A percentile compares a stretch with the other conserved stretches of the same genome.
phyloP scores from a whole-genome alignment of 345 rosid species.

The Excoecaria cochinchinensis region DNA sequence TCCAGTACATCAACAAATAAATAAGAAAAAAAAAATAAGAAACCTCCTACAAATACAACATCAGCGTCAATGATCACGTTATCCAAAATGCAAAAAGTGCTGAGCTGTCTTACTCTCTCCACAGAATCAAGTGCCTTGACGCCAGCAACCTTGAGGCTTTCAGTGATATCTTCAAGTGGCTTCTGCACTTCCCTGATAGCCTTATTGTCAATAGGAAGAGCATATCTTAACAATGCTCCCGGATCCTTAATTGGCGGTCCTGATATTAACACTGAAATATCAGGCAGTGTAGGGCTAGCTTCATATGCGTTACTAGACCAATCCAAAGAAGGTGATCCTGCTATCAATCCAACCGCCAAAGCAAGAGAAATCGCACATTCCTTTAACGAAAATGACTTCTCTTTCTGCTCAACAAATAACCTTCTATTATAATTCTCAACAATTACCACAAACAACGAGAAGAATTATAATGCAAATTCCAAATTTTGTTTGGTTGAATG shows the following conservation, averaged over 20 bases:
- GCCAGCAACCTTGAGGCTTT: conserved; percentile 86
- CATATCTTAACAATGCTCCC: conserved; percentile 72
- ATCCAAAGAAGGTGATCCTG: conserved; percentile 53
- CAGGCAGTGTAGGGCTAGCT: conserved; percentile 55
- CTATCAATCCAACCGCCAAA: conserved; percentile 62
- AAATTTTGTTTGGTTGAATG: not conserved
- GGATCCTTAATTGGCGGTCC: conserved; percentile 99
- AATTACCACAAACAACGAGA: not conserved
- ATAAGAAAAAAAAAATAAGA: not conserved
- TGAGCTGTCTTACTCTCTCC: conserved; percentile 60
- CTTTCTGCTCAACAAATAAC: conserved; percentile 45
- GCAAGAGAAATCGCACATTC: conserved; percentile 78
- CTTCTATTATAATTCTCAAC: not conserved
- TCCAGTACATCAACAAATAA: not conserved
- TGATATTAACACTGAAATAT: conserved; percentile 80
- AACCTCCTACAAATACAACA: not conserved
- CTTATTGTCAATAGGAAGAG: conserved; percentile 83
- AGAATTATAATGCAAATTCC: not conserved
- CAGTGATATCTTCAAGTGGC: conserved; percentile 92
- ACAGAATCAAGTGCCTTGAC: conserved; percentile 87
- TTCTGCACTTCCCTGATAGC: conserved; percentile 93
- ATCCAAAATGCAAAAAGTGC: not conserved
- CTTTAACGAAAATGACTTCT: conserved; percentile 50
- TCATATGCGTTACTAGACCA: conserved; percentile 49
- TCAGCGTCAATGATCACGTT: not conserved